phyloP scores from a whole-genome alignment of 345 rosid species.

The Lenwebbia sp. region DNA sequence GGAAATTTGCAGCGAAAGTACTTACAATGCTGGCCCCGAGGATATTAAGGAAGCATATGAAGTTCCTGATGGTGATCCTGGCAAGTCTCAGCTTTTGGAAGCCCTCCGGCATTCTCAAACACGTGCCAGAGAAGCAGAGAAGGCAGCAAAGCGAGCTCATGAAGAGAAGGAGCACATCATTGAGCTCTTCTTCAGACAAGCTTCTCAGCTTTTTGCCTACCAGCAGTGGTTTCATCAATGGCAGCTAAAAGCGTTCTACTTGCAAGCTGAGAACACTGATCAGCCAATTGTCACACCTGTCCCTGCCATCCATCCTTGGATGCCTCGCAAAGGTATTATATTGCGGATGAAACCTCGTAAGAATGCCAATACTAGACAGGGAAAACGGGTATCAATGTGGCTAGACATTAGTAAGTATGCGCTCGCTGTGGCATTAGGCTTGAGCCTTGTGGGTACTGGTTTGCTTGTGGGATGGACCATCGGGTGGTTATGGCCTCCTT shows the following conservation, averaged over 20 bases:
- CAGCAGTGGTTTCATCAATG: conserved; percentile 76
- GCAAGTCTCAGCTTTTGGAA: conserved; percentile 72
- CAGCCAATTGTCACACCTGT: conserved; percentile 31
- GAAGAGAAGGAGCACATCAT: conserved; percentile 78
- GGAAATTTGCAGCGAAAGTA: conserved; percentile 4
- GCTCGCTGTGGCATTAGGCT: conserved; percentile 54
- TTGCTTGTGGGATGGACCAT: conserved; percentile 91
- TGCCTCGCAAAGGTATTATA: conserved; percentile 20
- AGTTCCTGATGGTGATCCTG: conserved; percentile 34
- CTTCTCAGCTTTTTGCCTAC: conserved; percentile 85
- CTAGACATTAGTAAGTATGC: conserved; percentile 32
- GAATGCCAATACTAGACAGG: conserved; percentile 20
- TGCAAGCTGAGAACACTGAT: conserved; percentile 48
- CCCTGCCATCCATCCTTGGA: conserved; percentile 48
- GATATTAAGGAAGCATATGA: conserved; percentile 11
- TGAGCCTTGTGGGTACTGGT: conserved; percentile 90
- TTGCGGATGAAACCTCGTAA: conserved; percentile 14
- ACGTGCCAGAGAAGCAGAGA: conserved; percentile 95
- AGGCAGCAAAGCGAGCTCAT: conserved; percentile 58
- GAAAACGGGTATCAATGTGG: conserved; percentile 17
- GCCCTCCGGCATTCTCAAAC: conserved; percentile 91
- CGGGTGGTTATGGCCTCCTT: conserved; percentile 69
- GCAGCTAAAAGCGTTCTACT: conserved; percentile 66
- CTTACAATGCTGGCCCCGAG: conserved; percentile 1
- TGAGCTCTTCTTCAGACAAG: conserved; percentile 76